Evolutionary conservation across 768 basidiomycete species (phyloP).

Genomic region (Lactarius sp.): DNA sequence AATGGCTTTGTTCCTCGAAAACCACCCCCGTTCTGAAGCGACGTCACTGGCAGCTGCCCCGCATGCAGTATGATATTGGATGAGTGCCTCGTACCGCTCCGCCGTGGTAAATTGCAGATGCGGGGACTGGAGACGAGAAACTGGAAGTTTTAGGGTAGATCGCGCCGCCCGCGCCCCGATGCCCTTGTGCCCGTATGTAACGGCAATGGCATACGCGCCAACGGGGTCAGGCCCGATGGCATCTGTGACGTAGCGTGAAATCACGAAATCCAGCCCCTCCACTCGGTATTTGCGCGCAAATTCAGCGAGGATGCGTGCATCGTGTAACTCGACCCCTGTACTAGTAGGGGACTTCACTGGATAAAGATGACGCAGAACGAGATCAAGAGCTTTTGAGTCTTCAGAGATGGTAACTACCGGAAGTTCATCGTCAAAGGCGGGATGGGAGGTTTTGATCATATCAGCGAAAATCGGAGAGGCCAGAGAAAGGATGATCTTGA

Average conservation of each 20-base stretch:
- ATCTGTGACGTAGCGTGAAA: neutral
- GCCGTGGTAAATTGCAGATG: neutral
- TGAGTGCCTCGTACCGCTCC: neutral
- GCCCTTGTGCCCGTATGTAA: neutral
- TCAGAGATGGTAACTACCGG: conserved; percentile 12
- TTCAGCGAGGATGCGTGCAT: conserved; percentile 7
- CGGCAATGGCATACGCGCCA: conserved; percentile 18
- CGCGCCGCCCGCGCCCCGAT: neutral
- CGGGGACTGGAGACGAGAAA: neutral
- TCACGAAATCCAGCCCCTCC: neutral
- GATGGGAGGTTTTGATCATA: conserved; percentile 13
- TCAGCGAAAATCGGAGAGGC: conserved; percentile 13
- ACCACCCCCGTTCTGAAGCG: neutral
- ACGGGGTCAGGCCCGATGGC: conserved; percentile 14
- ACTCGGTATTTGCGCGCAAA: conserved; percentile 23
- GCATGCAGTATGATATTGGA: conserved; percentile 5
- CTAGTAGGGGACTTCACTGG: neutral
- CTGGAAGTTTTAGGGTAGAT: neutral
- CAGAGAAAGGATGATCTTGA: conserved; percentile 18
- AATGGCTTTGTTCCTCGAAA: neutral
- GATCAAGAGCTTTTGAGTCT: conserved; percentile 8
- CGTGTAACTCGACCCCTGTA: neutral
- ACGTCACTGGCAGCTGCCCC: neutral
- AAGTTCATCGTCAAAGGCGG: neutral
- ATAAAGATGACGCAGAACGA: conserved; percentile 18